Evolutionary conservation across 169 alveolate species (phyloP).

Genomic region (Besnoitia besnoiti): DNA sequence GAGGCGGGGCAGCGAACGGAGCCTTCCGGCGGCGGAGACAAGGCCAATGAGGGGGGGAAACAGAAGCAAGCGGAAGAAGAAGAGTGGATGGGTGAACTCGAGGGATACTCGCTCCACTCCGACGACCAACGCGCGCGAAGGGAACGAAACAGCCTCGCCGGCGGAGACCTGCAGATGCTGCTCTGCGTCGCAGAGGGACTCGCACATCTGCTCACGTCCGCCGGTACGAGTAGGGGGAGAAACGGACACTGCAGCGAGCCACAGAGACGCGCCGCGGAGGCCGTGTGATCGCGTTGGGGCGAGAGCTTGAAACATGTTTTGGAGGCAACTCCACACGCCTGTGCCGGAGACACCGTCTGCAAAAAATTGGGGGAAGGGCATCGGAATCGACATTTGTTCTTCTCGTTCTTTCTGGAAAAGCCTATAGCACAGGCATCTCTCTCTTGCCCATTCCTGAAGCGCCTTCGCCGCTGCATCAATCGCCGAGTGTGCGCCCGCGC

Average conservation of each 20-base stretch:
- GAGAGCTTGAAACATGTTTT: no score
- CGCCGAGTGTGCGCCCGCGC: no score
- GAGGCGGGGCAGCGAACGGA: not conserved
- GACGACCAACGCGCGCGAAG: not conserved
- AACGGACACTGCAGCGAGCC: not conserved
- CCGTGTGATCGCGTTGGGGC: no score
- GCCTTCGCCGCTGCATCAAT: no score
- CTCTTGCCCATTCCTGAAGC: no score
- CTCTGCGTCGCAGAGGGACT: conserved; percentile 28
- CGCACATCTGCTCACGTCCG: not conserved
- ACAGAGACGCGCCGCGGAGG: not conserved
- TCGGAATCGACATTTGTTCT: no score
- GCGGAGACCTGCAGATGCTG: conserved; percentile 19
- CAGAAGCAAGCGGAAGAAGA: not conserved
- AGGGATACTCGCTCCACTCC: not conserved
- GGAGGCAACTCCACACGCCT: no score
- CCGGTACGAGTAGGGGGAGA: not conserved
- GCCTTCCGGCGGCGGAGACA: not conserved
- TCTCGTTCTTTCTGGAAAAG: no score
- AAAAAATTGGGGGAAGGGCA: no score
- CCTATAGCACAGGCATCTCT: no score
- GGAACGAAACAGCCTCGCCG: not conserved
- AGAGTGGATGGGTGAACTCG: conserved; percentile 8
- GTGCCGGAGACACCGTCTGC: no score
- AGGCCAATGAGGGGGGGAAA: not conserved